Evolutionary conservation across 257 asterid species (phyloP), one percentile per base, ranked within the genome.

Genomic region (Salvia hispanica): DNA sequence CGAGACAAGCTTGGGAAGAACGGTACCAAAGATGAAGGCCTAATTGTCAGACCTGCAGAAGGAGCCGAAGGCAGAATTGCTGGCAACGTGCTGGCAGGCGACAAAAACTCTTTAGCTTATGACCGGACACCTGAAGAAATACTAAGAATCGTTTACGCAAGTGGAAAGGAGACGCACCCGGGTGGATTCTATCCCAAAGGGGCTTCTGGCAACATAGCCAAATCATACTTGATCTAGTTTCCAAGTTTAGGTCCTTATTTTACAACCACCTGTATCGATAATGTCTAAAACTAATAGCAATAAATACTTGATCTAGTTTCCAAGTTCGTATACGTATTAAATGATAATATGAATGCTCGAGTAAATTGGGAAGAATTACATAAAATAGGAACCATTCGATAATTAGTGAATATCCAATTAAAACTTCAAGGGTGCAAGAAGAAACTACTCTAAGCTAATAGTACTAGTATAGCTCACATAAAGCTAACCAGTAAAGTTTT

Each of bases 111-210:
- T 0, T 18, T 86, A 44, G 53, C 95, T 1, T 93, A 12, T 13
- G 88, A 4, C 12, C 77, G 97, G 52, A 85, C 95, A 0, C 97
- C 98, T 0, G 81, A 83, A 55, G 88, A 90, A 61, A 84, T 93
- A 68, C 81, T 93, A 0, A 66, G 95, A 31, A 90, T 93, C 21
- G 88, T 88, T 7, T 88, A 90, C 3, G 86, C 85, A 2, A 85
- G 56, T 10, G 95, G 94, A 5, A 54, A 73, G 0, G 95, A 88
- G 67, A 69, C 57, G n/a, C 16, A 9, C 6, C 86, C 97, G 0
- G 97, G 97, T 4, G 95, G 92, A 0, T 90, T 93, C 77, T 93
- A 81, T 79, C 98, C 98, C 5, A 45, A 76, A 4, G 96, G 96
- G 11, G 96, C 76, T 12, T 59, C 71, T n/a, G 97, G 97, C 4